phyloP scores from a whole-genome alignment of 73 alveolate species.

The Paramecium sonneborni region DNA sequence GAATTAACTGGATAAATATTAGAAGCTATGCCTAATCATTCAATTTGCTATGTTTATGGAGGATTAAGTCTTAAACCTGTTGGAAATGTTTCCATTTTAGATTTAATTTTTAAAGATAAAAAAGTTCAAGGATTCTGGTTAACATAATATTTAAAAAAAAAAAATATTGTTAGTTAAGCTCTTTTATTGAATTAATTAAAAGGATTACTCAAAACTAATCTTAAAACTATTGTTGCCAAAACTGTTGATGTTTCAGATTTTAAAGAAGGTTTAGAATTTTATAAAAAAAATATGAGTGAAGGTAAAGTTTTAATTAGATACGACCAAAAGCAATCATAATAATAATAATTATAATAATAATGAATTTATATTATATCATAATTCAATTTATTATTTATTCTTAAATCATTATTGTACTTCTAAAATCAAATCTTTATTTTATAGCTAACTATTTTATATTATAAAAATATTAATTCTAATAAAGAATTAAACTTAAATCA shows the following conservation, averaged over 20 bases:
- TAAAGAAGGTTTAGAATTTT: slow-evolving; percentile 23
- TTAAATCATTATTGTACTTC: too few species aligned
- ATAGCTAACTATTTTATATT: too few species aligned
- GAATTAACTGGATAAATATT: slow-evolving; percentile 72
- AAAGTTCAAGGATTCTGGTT: slow-evolving; percentile 72
- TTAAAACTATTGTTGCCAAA: slow-evolving; percentile 49
- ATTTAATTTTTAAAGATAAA: slow-evolving; percentile 72
- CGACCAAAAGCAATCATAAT: not conserved
- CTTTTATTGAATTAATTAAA: slow-evolving; percentile 35
- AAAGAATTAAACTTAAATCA: too few species aligned
- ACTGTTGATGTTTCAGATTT: slow-evolving; percentile 27
- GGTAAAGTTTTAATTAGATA: slow-evolving; percentile 58
- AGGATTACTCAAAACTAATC: slow-evolving; percentile 28
- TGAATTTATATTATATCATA: not conserved
- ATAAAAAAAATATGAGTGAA: slow-evolving; percentile 60
- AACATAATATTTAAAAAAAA: slow-evolving; percentile 47
- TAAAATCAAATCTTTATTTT: too few species aligned
- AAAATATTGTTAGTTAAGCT: slow-evolving; percentile 40
- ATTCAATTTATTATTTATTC: too few species aligned
- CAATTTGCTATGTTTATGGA: slow-evolving; percentile 78
- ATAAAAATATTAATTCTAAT: too few species aligned
- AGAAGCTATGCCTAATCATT: slow-evolving; percentile 68
- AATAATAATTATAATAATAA: not conserved
- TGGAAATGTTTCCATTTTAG: slow-evolving; percentile 67
- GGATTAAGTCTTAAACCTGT: slow-evolving; percentile 65